A percentile compares a stretch with the other conserved stretches of the same genome.
Evolutionary conservation across 83 land plant species (phyloP).

Genomic region (Isoetes engelmannii): DNA sequence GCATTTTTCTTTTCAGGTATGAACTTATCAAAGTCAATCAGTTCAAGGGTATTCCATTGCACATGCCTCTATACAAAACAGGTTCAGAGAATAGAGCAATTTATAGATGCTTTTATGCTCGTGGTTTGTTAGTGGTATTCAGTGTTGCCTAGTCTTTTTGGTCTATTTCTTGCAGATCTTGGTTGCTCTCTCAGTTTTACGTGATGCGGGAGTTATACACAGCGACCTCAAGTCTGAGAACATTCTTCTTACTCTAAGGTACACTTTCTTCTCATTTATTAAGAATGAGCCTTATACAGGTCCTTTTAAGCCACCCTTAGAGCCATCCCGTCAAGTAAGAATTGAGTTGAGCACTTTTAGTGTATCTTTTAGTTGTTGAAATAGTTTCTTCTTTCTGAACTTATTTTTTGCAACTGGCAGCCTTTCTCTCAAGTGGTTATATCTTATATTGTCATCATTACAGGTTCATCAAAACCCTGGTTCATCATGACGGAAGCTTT

Average conservation of each 20-base stretch:
- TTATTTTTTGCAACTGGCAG: slow-evolving; percentile 28
- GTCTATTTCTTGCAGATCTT: slow-evolving; percentile 42
- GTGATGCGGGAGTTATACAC: slow-evolving; percentile 86
- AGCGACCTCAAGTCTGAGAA: slow-evolving; percentile 98
- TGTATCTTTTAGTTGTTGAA: too few relatives aligned
- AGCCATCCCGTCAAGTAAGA: slow-evolving; percentile 70
- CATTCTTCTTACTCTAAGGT: slow-evolving; percentile 78
- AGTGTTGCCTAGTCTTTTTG: not conserved
- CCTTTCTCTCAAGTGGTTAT: slow-evolving; percentile 49
- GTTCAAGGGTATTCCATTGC: slow-evolving; percentile 63
- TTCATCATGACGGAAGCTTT: slow-evolving; percentile 66
- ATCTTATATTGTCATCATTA: not conserved
- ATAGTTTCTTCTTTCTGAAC: slow-evolving; percentile 8
- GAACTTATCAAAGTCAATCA: slow-evolving; percentile 68
- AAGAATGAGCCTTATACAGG: slow-evolving; percentile 72
- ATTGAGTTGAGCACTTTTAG: not conserved
- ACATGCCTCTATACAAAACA: slow-evolving; percentile 65
- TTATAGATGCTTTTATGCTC: not conserved
- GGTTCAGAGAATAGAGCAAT: slow-evolving; percentile 30
- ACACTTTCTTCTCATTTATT: slow-evolving; percentile 43
- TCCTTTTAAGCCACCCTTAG: slow-evolving; percentile 65
- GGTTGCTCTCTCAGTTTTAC: slow-evolving; percentile 61
- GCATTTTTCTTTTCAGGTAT: slow-evolving; percentile 40
- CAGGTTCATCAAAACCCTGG: slow-evolving; percentile 29
- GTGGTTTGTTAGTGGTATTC: slow-evolving; percentile 9